phyloP scores from a whole-genome alignment of 179 eudicot genomes.

The Carnegiea gigantea region DNA sequence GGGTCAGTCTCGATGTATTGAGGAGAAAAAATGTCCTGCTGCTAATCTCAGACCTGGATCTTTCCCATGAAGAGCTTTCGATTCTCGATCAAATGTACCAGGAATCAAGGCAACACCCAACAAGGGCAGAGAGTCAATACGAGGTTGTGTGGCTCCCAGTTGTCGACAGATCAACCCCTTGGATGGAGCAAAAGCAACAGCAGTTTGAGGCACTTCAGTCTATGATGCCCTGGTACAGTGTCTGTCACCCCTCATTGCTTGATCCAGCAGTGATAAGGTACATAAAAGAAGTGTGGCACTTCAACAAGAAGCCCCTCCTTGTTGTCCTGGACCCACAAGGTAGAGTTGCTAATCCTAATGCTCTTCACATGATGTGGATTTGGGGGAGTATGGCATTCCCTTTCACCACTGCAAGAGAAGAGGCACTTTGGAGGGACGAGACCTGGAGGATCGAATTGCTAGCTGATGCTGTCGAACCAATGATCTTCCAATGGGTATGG shows the following conservation, averaged over 20 bases:
- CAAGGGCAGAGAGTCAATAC: slow-evolving; percentile 47
- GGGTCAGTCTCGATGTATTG: slow-evolving; percentile 41
- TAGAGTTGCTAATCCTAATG: slow-evolving; percentile 51
- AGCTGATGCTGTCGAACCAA: slow-evolving; percentile 56
- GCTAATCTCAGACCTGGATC: slow-evolving; percentile 58
- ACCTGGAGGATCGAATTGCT: slow-evolving; percentile 59
- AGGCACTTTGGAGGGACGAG: slow-evolving; percentile 63
- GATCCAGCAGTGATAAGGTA: slow-evolving; percentile 55
- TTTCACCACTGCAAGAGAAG: slow-evolving; percentile 55
- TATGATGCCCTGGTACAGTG: slow-evolving; percentile 61
- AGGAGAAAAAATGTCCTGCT: slow-evolving; percentile 54
- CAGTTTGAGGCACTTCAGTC: slow-evolving; percentile 41
- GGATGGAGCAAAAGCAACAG: slow-evolving; percentile 36
- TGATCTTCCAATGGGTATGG: slow-evolving; percentile 56
- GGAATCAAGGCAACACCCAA: slow-evolving; percentile 41
- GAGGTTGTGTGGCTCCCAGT: slow-evolving; percentile 72
- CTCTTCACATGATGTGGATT: slow-evolving; percentile 73
- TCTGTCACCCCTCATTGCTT: slow-evolving; percentile 49
- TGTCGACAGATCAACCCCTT: slow-evolving; percentile 36
- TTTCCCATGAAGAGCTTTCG: slow-evolving; percentile 53
- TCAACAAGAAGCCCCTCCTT: slow-evolving; percentile 55
- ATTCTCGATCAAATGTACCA: slow-evolving; percentile 56
- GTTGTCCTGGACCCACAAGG: slow-evolving; percentile 75
- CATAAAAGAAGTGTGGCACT: slow-evolving; percentile 55
- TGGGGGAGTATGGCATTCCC: slow-evolving; percentile 75